Base-by-base conservation (phyloP, 169 alveolate genomes). In the Babesia caballi region DNA sequence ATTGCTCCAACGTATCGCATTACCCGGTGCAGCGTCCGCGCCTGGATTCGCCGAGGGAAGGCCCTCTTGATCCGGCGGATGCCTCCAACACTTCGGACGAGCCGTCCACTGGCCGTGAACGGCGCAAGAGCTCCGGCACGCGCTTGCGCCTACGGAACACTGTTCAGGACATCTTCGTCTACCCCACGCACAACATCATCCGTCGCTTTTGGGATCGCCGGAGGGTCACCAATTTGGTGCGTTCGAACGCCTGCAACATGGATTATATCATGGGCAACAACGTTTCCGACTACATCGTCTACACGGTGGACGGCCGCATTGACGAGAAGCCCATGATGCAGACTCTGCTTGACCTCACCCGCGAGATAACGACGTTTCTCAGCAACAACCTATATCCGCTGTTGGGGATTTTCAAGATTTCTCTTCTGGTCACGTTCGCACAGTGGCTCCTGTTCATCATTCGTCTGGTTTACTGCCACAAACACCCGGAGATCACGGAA, bases 401-500 rank as follows among this genome's bases (percentile, higher is more conserved):
- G 8, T 69, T 78, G 36, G 6, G 59, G 32, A 78, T 70, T 25
- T 54, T 60, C 46, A 49, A 36, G 36, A 30, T 78, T 17, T 51
- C 80, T 9, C 58, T 66, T 12, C 60, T 53, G 27, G 70, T 78
- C 47, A 78, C 71, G 17, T 19, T 78, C 12, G 38, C 46, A 2
- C 87, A 78, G 50, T 78, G 87, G 87, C n/a, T 60, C 19, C 36
- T 78, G n/a, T 78, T 49, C 38, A 52, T 68, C 0, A 27, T 69
- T 12, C 33, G 84, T 38, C 40, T 78, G 15, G 19, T 59, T 3
- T 40, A 60, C 47, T 54, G 36, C 30, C 56, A 35, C 7, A 66
- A 21, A 5, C 17, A 46, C 40, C 41, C 47, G 28, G 41, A 28
- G 23, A 28, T 9, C 23, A 25, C 17, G 12, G 54, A 23, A 38